phyloP scores from a whole-genome alignment of 352 stramenopile species.

The Globisporangium nunn region DNA sequence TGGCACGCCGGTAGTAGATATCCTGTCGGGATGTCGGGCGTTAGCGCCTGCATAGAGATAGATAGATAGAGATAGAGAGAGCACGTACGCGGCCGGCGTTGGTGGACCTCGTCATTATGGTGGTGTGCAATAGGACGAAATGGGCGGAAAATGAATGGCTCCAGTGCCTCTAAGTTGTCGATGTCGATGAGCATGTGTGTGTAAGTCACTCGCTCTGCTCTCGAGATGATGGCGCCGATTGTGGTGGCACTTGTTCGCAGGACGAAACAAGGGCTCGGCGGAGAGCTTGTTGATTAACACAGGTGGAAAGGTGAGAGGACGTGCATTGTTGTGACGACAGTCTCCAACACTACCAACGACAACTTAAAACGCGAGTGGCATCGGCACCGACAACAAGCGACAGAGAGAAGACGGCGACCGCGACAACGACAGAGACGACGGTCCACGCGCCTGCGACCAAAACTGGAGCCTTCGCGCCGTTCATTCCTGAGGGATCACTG shows the following conservation, averaged over 20 bases:
- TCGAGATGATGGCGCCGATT: background rate
- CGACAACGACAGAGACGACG: background rate
- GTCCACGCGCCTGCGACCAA: background rate
- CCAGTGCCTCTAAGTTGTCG: too few relatives aligned
- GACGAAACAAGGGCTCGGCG: too few relatives aligned
- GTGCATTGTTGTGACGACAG: background rate
- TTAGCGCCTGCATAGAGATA: background rate
- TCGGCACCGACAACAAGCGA: background rate
- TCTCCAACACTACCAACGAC: background rate
- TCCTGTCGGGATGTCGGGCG: slow-evolving; percentile 26
- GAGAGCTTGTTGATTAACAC: too few relatives aligned
- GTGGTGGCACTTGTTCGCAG: too few relatives aligned
- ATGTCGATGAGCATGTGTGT: too few relatives aligned
- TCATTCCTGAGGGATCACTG: background rate
- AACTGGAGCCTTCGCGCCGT: background rate
- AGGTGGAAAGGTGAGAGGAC: background rate
- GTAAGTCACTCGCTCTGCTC: too few relatives aligned
- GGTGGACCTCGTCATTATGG: background rate
- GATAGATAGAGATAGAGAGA: background rate
- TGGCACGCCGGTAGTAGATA: slow-evolving; percentile 90
- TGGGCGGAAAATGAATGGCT: background rate
- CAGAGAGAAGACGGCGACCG: background rate
- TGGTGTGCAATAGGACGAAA: background rate
- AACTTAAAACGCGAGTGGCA: background rate
- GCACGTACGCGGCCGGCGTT: background rate